Conservation (phyloP, 164 flowering plant species). For the Stephania cephalantha region DNA sequence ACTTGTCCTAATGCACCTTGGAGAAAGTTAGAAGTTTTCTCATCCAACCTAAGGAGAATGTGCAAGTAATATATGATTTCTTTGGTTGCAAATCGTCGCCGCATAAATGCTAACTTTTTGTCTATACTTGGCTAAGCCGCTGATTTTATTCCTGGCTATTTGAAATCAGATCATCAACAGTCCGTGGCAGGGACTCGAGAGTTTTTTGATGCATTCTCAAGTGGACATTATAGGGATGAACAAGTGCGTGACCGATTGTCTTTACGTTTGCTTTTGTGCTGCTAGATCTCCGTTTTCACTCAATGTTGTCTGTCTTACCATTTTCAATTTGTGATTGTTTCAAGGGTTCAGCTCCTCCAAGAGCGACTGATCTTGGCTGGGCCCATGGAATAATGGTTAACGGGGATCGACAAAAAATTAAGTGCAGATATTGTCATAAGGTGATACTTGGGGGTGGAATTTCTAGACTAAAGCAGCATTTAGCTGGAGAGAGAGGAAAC, state of each 20-base stretch:
- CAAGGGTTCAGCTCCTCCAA: conserved; percentile 39
- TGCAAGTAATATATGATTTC: too few species aligned
- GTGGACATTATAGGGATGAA: conserved; percentile 21
- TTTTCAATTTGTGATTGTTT: conserved; percentile 7
- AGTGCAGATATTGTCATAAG: conserved; percentile 39
- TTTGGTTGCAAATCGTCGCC: too few species aligned
- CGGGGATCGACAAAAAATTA: conserved; percentile 40
- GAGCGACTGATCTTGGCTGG: conserved; percentile 52
- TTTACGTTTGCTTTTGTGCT: conserved; percentile 7
- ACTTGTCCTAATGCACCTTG: too few species aligned
- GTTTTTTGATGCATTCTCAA: conserved; percentile 26
- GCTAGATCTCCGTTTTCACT: not conserved
- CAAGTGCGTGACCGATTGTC: conserved; percentile 16
- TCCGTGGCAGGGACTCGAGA: conserved; percentile 24
- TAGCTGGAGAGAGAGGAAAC: conserved; percentile 46
- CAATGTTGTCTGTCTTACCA: not conserved
- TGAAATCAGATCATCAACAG: conserved; percentile 21
- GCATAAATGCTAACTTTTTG: too few species aligned
- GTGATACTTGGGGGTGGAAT: conserved; percentile 48
- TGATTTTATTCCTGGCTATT: not conserved
- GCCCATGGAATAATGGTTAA: conserved; percentile 43
- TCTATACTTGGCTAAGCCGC: not conserved
- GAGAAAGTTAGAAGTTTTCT: too few species aligned
- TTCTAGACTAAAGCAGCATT: conserved; percentile 42
- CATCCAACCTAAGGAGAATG: too few species aligned